Evolutionary conservation across 305 asterid species (phyloP).

Genomic region (Solanum aculeatissimum): DNA sequence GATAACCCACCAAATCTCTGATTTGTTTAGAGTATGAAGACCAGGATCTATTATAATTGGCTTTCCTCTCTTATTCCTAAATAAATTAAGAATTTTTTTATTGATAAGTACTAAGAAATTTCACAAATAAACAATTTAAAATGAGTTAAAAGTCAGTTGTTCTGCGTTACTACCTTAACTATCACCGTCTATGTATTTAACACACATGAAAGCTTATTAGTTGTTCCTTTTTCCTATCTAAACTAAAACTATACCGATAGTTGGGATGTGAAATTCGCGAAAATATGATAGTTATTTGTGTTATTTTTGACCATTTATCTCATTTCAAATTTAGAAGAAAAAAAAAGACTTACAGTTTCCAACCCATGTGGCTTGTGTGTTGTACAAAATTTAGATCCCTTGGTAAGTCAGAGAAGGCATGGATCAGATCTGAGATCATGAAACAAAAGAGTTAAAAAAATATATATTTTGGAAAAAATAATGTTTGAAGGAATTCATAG

Average conservation of each 20-base stretch:
- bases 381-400: conserved; percentile 76
- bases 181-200: not conserved
- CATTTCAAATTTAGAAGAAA: not conserved
- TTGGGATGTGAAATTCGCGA: not conserved
- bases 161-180: not conserved
- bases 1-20: conserved; percentile 85
- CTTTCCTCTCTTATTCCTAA: conserved; percentile 75
- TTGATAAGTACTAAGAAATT: not conserved
- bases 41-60: conserved; percentile 88
- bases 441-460: not conserved
- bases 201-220: not conserved
- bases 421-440: conserved; percentile 57
- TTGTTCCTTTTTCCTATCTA: not conserved
- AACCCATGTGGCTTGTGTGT: conserved; percentile 83
- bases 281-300: not conserved
- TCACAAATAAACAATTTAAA: not conserved
- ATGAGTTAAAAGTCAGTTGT: not conserved
- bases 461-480: not conserved
- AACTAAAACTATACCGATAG: too few species aligned
- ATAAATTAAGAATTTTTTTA: not conserved
- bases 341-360: conserved; percentile 52
- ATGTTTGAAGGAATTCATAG: not conserved
- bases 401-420: conserved; percentile 66
- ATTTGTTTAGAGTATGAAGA: conserved; percentile 58
- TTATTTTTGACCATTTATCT: not conserved